Evolutionary conservation across 1,284 basidiomycete genomes (phyloP).

Genomic region (Ganoderma meredithae): DNA sequence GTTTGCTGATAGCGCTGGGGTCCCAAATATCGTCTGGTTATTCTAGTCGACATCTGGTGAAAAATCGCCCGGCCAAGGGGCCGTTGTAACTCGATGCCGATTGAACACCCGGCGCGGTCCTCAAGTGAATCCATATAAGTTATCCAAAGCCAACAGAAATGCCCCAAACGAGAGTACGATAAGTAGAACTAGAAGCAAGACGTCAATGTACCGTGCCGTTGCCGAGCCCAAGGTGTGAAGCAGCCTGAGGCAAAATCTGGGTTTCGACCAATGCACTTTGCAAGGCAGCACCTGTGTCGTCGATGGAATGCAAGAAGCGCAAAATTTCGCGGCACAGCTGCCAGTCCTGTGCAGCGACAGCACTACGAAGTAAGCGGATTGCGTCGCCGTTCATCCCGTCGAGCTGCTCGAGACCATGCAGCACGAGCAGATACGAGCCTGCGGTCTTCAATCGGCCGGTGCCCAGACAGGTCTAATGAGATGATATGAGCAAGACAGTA

Average conservation of each 20-base stretch:
- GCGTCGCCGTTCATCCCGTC: conserved; percentile 81
- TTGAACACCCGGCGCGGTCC: no score
- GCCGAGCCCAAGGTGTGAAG: conserved; percentile 22
- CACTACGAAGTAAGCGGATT: conserved; percentile 77
- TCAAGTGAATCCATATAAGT: conserved; percentile 6
- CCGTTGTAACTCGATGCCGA: no score
- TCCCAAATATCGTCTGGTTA: no score
- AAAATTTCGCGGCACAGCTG: conserved; percentile 87
- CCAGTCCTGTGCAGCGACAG: conserved; percentile 79
- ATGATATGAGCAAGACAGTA: not conserved
- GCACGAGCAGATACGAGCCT: conserved; percentile 90
- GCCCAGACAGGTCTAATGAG: conserved; percentile 74
- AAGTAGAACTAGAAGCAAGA: not conserved
- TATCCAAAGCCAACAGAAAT: conserved; percentile 8
- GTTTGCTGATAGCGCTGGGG: no score
- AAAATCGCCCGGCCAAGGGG: no score
- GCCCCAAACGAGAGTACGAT: not conserved
- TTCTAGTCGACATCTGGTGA: no score
- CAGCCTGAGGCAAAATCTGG: conserved; percentile 25
- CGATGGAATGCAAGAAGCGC: conserved; percentile 91
- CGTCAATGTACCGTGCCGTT: conserved; percentile 24
- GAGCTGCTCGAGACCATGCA: conserved; percentile 92
- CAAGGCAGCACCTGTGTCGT: conserved; percentile 82
- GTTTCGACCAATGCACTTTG: conserved; percentile 61
- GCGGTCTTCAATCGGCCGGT: conserved; percentile 87